Percentiles rank a stretch among this genome's conserved stretches.
Evolutionary conservation across 495 filamentous ascomycete species (phyloP).

Genomic region (Penicillium roqueforti): DNA sequence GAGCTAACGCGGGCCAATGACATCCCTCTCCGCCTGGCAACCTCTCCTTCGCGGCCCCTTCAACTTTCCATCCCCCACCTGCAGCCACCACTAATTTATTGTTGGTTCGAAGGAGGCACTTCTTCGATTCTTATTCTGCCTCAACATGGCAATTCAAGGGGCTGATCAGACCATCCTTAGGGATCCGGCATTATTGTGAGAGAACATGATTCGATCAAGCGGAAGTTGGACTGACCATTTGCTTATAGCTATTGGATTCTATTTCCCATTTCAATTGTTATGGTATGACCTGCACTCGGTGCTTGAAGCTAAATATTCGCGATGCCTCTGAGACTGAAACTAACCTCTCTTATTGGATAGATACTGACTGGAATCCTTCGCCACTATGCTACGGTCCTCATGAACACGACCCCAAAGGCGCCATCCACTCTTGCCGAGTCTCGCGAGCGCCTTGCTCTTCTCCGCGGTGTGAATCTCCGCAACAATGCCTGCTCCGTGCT

Average conservation of each 20-base stretch:
- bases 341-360: slow-evolving; percentile 38
- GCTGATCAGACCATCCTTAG: slow-evolving; percentile 91
- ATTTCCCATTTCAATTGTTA: slow-evolving; percentile 92
- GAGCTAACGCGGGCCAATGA: slow-evolving; percentile 37
- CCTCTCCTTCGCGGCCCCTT: slow-evolving; percentile 22
- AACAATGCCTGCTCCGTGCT: slow-evolving; percentile 68
- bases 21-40: slow-evolving; percentile 13
- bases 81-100: slow-evolving; percentile 5
- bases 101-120: background rate
- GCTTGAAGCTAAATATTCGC: background rate
- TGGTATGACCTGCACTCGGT: slow-evolving; percentile 54
- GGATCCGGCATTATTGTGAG: slow-evolving; percentile 97
- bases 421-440: slow-evolving; percentile 67
- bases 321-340: slow-evolving; percentile 1
- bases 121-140: slow-evolving; percentile 54
- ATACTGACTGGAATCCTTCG: slow-evolving; percentile 92
- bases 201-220: slow-evolving; percentile 6
- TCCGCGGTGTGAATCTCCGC: slow-evolving; percentile 82
- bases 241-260: slow-evolving; percentile 89
- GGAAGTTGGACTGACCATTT: slow-evolving; percentile 14
- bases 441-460: slow-evolving; percentile 81
- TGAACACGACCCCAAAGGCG: slow-evolving; percentile 81
- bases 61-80: slow-evolving; percentile 15
- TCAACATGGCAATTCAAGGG: slow-evolving; percentile 73
- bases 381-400: slow-evolving; percentile 89